Percentiles rank a stretch among this genome's conserved stretches.
Evolutionary conservation across 768 basidiomycete genomes (phyloP).

Genomic region (Lactifluus echinatus): DNA sequence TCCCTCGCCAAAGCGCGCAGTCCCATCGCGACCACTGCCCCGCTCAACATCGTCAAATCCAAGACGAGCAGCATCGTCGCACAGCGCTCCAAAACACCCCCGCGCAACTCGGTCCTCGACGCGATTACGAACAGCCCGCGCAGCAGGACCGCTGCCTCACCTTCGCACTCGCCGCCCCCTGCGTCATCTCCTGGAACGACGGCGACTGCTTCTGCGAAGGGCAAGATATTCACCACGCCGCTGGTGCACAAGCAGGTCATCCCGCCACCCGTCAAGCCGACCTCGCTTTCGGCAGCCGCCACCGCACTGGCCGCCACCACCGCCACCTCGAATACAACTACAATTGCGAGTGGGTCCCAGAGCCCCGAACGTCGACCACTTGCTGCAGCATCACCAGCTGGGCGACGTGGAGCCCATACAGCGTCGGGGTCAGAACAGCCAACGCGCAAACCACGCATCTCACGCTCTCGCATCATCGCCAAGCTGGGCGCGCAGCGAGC

Average conservation of each 20-base stretch:
- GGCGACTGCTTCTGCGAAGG: constrained; percentile 6
- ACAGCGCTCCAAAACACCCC: constrained; percentile 9
- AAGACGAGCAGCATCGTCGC: constrained; percentile 17
- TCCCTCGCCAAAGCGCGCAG: constrained; percentile 18
- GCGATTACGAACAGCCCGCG: constrained; percentile 30
- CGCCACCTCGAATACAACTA: not conserved
- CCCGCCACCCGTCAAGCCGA: constrained; percentile 17
- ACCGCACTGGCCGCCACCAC: constrained; percentile 20
- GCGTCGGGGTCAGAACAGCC: constrained; percentile 26
- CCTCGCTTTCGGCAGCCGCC: constrained; percentile 26
- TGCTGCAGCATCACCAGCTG: not conserved
- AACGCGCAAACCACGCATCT: constrained; percentile 66
- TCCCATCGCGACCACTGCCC: constrained; percentile 9
- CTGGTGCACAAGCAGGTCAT: constrained; percentile 24
- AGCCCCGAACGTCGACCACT: not conserved
- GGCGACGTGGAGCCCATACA: not conserved
- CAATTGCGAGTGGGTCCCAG: not conserved
- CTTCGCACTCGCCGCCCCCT: too few species aligned
- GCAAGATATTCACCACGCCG: constrained; percentile 48
- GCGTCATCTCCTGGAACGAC: too few species aligned
- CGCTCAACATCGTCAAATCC: not conserved
- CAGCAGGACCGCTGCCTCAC: constrained; percentile 16
- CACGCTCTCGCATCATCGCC: constrained; percentile 73
- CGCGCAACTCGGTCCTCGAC: constrained; percentile 23
- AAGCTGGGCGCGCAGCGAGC: constrained; percentile 65